Base-by-base conservation (phyloP, 2,329 filamentous ascomycete species). In the Calonectria hongkongensis region DNA sequence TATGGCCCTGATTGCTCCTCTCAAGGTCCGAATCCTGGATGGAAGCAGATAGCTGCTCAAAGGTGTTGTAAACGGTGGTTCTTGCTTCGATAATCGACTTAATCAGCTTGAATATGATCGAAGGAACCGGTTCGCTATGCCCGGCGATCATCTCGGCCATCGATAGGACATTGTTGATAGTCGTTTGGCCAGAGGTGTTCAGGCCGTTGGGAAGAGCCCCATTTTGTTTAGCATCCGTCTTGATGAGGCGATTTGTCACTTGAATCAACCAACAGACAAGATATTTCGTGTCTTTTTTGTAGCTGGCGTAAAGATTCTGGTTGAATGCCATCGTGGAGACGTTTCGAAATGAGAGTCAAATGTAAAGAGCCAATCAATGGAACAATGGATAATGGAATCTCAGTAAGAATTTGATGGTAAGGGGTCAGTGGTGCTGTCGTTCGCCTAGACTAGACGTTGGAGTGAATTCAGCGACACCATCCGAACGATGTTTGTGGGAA, bases 191-290 rank as follows among this genome's bases (percentile, higher is more conserved):
- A 0, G 82, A 84, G 1, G 81, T 84, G 72, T 87, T 87, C 7
- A 80, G 47, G 7, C 67, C 69, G 18, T 68, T 54, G 0, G 70
- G 36, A 45, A 74, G 72, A n/a, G 62, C 48, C 8, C 30, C 39
- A 15, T 45, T 39, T 8, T 75, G 65, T 62, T 62, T 72, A 15
- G 71, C 58, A 2, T 66, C 75, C 4, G 77, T 78, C 21, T 75
- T 76, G 67, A 85, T 77, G 47, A 87, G 81, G 47, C 68, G 73
- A 70, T 86, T 87, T 6, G 83, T 85, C 5, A 80, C 76, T 41
- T 83, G 79, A 9, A 87, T 78, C 33, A 87, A 76, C 85, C 84
- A 87, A 68, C 83, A 84, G 3, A 85, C 66, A 0, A 85, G 73
- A 18, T 81, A 76, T 51, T 76, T 83, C 0, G 82, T 85, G 48